Evolutionary conservation across 352 stramenopile genomes (phyloP), one percentile per base, ranked within the genome.

Genomic region (Pythium aphanidermatum): DNA sequence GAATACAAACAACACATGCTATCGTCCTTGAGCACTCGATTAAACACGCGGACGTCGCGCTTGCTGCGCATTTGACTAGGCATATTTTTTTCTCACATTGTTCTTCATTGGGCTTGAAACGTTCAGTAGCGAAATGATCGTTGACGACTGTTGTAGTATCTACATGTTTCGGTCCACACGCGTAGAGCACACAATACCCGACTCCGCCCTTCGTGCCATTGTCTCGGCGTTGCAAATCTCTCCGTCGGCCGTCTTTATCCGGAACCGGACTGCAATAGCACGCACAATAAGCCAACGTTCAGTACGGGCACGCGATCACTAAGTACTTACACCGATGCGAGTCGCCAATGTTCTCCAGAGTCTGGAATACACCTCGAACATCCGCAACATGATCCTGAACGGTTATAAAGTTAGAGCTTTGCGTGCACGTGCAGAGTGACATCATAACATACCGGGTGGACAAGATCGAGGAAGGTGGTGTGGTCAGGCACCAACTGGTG

Each of bases 381-480:
- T 88, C 72, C 26, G 72, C 58, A 31, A 83, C 59, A 50, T 84
- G 70, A 27, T 81, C 66, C 75, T 68, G 24, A 20, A 49, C 5
- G 36, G 16, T n/a, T n/a, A n/a, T n/a, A n/a, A n/a, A n/a, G n/a
- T n/a, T n/a, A n/a, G n/a, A n/a, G n/a, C n/a, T n/a, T n/a, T n/a
- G n/a, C n/a, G n/a, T n/a, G n/a, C n/a, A n/a, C n/a, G n/a, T n/a
- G n/a, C n/a, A n/a, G n/a, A n/a, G n/a, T n/a, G n/a, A n/a, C n/a
- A n/a, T n/a, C n/a, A 20, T 3, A 37, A 73, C 70, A 44, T 70
- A 89, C 80, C 24, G 75, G 78, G 46, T 92, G 80, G 51, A 90
- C 75, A 40, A 88, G 79, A 47, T 92, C 80, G 32, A 90, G 70
- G 51, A 92, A 90, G 56, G 73, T 90, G 25, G 74, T 85, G 36